Evolutionary conservation across 2,329 filamentous ascomycete genomes (phyloP).

Genomic region (Arthrobotrys entomopaga): DNA sequence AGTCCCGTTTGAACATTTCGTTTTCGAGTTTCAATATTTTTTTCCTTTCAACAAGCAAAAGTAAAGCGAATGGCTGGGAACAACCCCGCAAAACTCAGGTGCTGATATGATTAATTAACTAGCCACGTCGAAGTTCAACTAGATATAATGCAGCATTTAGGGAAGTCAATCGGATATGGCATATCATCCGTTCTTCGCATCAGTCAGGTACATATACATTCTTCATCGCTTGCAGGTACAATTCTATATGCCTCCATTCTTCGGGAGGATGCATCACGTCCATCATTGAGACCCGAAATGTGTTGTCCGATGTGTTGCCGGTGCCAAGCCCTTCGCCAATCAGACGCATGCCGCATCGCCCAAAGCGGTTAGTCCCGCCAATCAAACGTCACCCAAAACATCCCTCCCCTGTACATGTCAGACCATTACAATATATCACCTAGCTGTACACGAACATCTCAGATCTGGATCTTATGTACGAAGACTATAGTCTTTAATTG

Average conservation of each 20-base stretch:
- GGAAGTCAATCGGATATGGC: too few species aligned
- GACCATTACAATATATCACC: background rate
- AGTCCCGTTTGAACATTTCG: background rate
- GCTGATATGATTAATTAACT: too few species aligned
- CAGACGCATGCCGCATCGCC: constrained; percentile 38
- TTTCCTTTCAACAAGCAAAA: background rate
- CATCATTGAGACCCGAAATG: too few species aligned
- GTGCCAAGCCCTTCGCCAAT: constrained; percentile 51
- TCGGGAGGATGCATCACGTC: constrained; percentile 4
- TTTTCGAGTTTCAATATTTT: too few species aligned
- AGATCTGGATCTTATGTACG: background rate
- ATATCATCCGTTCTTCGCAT: background rate
- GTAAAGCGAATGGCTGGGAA: constrained; percentile 41
- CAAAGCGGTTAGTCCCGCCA: constrained; percentile 9
- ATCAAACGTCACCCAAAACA: constrained; percentile 34
- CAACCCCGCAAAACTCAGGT: constrained; percentile 13
- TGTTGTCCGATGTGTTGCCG: constrained; percentile 30
- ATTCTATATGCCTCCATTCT: background rate
- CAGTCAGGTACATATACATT: background rate
- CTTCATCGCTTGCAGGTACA: background rate
- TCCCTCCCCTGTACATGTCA: background rate
- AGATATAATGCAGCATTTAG: too few species aligned
- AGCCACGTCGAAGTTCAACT: too few species aligned
- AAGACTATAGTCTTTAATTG: too few species aligned
- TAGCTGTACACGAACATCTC: background rate